These are phyloP conservation scores for Bremia lactucae DNA, from an alignment of 352 stramenopile genomes.

Conservation along the genomic window DNA sequence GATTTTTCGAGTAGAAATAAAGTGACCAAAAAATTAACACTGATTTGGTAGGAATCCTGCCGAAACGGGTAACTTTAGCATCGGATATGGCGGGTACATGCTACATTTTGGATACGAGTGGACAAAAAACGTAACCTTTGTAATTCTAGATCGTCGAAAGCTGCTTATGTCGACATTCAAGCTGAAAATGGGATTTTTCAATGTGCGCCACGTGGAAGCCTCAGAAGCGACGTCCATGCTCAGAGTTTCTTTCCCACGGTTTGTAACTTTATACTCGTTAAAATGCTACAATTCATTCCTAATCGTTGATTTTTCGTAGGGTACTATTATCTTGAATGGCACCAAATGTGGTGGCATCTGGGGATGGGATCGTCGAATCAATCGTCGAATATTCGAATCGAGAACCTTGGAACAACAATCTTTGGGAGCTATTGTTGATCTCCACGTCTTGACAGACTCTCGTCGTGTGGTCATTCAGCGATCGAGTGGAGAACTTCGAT, in stretches of 20 bases:
- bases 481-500: conserved; percentile 31
- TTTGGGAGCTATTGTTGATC: conserved; percentile 26
- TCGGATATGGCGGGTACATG: conserved; percentile 21
- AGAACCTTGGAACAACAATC: too few species aligned
- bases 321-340: conserved; percentile 36
- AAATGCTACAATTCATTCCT: too few species aligned
- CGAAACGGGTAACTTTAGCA: conserved; percentile 17
- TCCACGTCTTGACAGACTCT: conserved; percentile 34
- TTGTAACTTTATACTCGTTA: too few species aligned
- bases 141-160: conserved; percentile 6
- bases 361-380: conserved; percentile 38
- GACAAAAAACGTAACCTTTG: too few species aligned
- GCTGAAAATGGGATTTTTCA: conserved; percentile 1
- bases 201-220: conserved; percentile 15
- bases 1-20: neutral
- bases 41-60: conserved; percentile 11
- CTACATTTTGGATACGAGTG: too few species aligned
- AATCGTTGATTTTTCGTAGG: conserved; percentile 4
- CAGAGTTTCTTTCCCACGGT: conserved; percentile 31
- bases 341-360: conserved; percentile 33
- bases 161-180: conserved; percentile 17
- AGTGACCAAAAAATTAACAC: neutral
- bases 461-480: conserved; percentile 27
- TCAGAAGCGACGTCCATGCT: conserved; percentile 32
- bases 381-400: conserved; percentile 18